Evolutionary conservation across 257 asterid species (phyloP).

Genomic region (Perilla frutescens): DNA sequence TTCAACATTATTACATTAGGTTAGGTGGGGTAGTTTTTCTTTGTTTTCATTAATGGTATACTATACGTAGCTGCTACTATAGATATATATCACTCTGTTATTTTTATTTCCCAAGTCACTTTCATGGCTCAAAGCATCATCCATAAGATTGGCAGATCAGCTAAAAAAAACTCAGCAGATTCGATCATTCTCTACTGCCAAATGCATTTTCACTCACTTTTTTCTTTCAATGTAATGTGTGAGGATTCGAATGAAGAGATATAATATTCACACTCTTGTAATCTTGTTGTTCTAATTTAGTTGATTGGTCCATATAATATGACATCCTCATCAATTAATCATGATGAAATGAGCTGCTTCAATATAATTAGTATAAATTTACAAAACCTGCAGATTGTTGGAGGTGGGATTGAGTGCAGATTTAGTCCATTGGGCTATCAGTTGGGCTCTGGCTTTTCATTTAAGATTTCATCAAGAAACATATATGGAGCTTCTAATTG

Average conservation of each 20-base stretch:
- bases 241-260: background rate
- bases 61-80: background rate
- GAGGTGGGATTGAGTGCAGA: too few species aligned
- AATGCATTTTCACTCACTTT: background rate
- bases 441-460: background rate
- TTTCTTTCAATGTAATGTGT: too few species aligned
- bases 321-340: too few species aligned
- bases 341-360: too few species aligned
- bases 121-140: background rate
- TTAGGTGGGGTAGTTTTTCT: constrained; percentile 15
- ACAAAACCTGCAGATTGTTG: background rate
- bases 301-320: too few species aligned
- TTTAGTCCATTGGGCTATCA: background rate
- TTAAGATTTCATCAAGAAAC: too few species aligned
- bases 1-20: background rate
- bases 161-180: background rate
- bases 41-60: background rate
- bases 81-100: too few species aligned
- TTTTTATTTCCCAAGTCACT: background rate
- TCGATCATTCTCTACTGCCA: constrained; percentile 16
- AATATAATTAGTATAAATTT: background rate
- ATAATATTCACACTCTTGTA: too few species aligned
- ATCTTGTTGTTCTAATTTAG: too few species aligned
- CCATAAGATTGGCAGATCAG: too few species aligned
- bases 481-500: too few species aligned